phyloP scores from a whole-genome alignment of 306 rosid genomes.

The Comarum palustre region DNA sequence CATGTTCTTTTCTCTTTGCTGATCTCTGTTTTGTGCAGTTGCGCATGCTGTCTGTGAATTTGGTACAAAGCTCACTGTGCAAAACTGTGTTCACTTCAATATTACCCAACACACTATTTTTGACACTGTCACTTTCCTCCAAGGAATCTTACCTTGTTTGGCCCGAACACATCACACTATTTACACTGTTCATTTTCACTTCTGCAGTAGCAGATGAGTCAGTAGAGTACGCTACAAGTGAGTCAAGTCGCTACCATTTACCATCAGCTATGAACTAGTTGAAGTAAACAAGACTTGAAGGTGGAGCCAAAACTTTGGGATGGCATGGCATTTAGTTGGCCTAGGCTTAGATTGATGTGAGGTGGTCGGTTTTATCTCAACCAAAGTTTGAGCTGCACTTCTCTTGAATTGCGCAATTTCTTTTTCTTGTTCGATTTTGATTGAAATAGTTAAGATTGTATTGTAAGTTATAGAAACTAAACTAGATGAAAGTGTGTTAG shows the following conservation, averaged over 20 bases:
- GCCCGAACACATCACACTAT: neutral
- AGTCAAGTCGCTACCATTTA: neutral
- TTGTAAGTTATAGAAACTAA: neutral
- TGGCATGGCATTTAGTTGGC: neutral
- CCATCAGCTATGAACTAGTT: neutral
- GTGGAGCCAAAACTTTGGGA: neutral
- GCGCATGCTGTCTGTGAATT: slow-evolving; percentile 5
- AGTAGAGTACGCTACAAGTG: neutral
- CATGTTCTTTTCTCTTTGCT: neutral
- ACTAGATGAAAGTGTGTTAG: no score
- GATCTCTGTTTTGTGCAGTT: neutral
- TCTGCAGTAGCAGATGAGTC: neutral
- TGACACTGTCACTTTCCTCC: neutral
- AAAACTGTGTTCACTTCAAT: neutral
- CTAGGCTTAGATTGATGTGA: neutral
- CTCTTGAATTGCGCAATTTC: neutral
- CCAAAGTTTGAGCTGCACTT: neutral
- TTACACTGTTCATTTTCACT: neutral
- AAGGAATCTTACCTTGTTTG: neutral
- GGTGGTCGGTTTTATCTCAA: neutral
- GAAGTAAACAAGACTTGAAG: neutral
- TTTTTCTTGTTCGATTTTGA: neutral
- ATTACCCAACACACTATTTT: neutral
- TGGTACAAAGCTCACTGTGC: neutral
- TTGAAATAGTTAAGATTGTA: neutral